A percentile compares a stretch with the other conserved stretches of the same genome.
phyloP scores from a whole-genome alignment of 371 early-diverging fungal species.

The Rhizopus arrhizus region DNA sequence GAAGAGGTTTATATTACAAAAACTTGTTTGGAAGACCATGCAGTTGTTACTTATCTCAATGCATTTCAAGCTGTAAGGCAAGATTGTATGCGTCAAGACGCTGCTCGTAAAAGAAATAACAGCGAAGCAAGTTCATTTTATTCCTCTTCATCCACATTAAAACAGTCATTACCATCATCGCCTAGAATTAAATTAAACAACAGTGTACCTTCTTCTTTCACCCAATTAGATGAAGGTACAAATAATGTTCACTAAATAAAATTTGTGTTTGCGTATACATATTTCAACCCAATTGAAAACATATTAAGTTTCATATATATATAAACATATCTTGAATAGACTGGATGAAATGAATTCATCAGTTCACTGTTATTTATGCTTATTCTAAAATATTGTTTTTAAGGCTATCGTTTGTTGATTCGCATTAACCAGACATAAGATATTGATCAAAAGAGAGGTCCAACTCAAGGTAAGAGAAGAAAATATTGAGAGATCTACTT shows the following conservation, averaged over 20 bases:
- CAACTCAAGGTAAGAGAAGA: too few relatives aligned
- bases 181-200: slow-evolving; percentile 16
- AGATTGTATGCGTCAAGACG: slow-evolving; percentile 41
- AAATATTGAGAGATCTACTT: too few relatives aligned
- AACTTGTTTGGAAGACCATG: slow-evolving; percentile 54
- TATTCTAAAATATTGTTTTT: too few relatives aligned
- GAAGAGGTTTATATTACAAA: slow-evolving; percentile 50
- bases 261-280: slow-evolving; percentile 1
- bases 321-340: too few relatives aligned
- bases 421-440: too few relatives aligned
- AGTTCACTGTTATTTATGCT: too few relatives aligned
- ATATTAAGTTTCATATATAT: too few relatives aligned
- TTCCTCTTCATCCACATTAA: slow-evolving; percentile 19
- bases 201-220: neutral
- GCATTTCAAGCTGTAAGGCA: slow-evolving; percentile 47
- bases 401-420: too few relatives aligned
- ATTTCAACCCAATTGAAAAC: too few relatives aligned
- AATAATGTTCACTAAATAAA: slow-evolving; percentile 38
- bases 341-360: too few relatives aligned
- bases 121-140: slow-evolving; percentile 11
- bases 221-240: slow-evolving; percentile 9
- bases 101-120: slow-evolving; percentile 2
- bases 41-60: slow-evolving; percentile 52
- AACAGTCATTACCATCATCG: neutral
- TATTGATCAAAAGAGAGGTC: too few relatives aligned